These are phyloP conservation scores for Mortierella claussenii DNA, from an alignment of 192 early-diverging fungal genomes.

Conservation along the genomic window DNA sequence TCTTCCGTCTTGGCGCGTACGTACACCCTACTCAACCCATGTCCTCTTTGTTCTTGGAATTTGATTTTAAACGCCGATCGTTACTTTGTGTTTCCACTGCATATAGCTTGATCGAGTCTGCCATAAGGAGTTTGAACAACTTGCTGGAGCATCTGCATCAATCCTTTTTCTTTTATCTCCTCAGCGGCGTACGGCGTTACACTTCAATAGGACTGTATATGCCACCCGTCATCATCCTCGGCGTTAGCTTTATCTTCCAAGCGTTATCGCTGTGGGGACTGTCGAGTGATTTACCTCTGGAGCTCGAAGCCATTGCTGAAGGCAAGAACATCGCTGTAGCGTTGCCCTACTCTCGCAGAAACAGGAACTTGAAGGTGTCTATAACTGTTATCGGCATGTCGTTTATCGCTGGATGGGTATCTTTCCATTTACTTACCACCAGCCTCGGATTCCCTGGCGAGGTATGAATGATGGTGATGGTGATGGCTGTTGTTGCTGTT, in stretches of 20 bases:
- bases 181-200: conserved; percentile 79
- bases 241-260: conserved; percentile 76
- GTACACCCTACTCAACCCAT: too few relatives aligned
- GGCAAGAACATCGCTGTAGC: conserved; percentile 25
- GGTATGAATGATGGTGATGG: conserved; percentile 5
- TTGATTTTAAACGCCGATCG: not conserved
- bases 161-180: conserved; percentile 97
- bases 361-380: conserved; percentile 28
- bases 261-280: conserved; percentile 67
- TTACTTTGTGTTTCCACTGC: not conserved
- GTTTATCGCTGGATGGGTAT: conserved; percentile 42
- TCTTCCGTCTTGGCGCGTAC: conserved; percentile 64
- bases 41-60: too few relatives aligned
- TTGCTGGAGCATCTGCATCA: conserved; percentile 95
- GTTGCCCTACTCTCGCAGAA: conserved; percentile 56
- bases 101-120: conserved; percentile 79
- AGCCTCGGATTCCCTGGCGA: conserved; percentile 34
- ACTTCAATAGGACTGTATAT: conserved; percentile 93
- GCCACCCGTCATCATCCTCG: conserved; percentile 83
- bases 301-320: conserved; percentile 50
- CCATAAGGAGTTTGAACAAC: conserved; percentile 88
- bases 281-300: conserved; percentile 44
- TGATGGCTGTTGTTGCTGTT: not conserved
- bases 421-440: conserved; percentile 35
- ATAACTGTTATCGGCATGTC: conserved; percentile 15